Base-by-base conservation (phyloP, 495 filamentous ascomycete species). In the Penicillium antarcticum region DNA sequence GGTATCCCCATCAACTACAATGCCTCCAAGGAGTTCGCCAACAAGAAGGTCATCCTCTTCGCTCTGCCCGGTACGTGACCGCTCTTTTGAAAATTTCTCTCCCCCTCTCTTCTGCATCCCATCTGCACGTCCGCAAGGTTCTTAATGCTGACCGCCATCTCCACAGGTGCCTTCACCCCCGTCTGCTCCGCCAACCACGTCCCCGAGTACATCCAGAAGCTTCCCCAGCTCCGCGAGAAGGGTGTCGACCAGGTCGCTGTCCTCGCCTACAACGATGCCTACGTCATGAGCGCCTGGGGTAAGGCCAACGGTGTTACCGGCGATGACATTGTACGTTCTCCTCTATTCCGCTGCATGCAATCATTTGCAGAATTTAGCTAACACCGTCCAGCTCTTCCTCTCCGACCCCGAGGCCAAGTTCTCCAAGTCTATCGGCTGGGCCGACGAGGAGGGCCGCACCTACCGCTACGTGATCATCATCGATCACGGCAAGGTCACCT, bases 231-330 rank as follows among this genome's bases (percentile, higher is more conserved):
- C 68, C 85, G 84, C 74, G 75, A 70, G 54, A 94, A 92, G 80
- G 91, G 90, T 57, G 90, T 96, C 55, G 90, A 96, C 71, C 65
- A 87, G 48, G 82, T 97, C 53, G 79, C 88, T 51, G 85, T 92
- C 63, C 88, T 96, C 56, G 88, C 90, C 48, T 89, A 76, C 79
- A 96, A 97, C 70, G 91, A 96, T 78, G 79, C 84, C 45, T 95
- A 80, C 69, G 92, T 97, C 62, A 95, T 95, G 89, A 84, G 82
- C 63, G 92, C 92, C 45, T 97, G 92, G 92, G 87, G 85, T 67
- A 96, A 96, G 82, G 92, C 91, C 58, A 95, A 96, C 75, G 80
- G 79, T 31, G 80, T 95, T 61, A 87, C 83, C 65, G 81, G 82
- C 41, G 85, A 95, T 47, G 81, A 85, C 54, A 89, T 95, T 61